Evolutionary conservation across 306 rosid genomes (phyloP), one percentile per base, ranked within the genome.

Genomic region (Lablab purpureus): DNA sequence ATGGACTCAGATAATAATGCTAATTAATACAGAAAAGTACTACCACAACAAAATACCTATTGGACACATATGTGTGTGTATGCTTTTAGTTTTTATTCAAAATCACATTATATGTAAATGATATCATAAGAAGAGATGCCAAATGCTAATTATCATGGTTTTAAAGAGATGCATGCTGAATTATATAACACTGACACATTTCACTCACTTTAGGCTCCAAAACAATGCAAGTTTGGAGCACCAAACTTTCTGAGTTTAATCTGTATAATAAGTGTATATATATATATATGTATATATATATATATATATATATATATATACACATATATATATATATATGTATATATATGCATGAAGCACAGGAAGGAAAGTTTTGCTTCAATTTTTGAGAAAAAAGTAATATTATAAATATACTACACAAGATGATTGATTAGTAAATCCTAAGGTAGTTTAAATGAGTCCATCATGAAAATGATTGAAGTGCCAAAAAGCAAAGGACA

Each of bases 391-490:
- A 36, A 17, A 21, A 22, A 37, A 47, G 10, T 54, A 65, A 3
- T n/a, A 23, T 23, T 11, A 23, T 74, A 75, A 52, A 12, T 25
- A 47, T 55, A 63, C 3, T 18, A 64, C 22, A 58, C 28, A 71
- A 63, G 75, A 52, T 64, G 46, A 27, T 71, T 28, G 43, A 25
- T 54, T 5, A 50, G 32, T 71, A 18, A 64, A 71, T 71, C 23
- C 14, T 19, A 49, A 60, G 30, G 64, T 83, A 23, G 37, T 50
- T 72, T 34, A 28, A 50, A 25, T 32, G 80, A 72, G 2, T 51
- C 73, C 43, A 73, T 78, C 65, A 83, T 14, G 77, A 64, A 32
- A 60, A 78, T 78, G 77, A 73, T 52, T 66, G 60, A 67, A 68
- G 67, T 59, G 40, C 13, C 30, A 58, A 30, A 58, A 79, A 50